Evolutionary conservation across 495 filamentous ascomycete genomes (phyloP), one percentile per base, ranked within the genome.

Genomic region (Cudoniella acicularis): DNA sequence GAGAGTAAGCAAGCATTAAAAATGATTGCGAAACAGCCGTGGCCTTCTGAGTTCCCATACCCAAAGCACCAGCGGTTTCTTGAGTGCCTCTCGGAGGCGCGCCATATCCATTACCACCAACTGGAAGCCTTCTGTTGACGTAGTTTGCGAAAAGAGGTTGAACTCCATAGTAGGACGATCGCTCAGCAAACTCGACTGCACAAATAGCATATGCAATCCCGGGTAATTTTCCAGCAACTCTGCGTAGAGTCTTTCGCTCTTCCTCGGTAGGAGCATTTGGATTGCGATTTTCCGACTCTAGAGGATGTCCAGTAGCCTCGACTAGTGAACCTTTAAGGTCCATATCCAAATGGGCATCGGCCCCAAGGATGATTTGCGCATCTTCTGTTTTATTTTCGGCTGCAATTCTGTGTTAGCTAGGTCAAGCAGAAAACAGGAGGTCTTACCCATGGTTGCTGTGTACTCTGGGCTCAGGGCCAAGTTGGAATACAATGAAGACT

Each of bases 121-220:
- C 27, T 1, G 86, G 87, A 16, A 88, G 76, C 23, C 77, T 72
- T 49, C 83, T 77, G 62, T 89, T 84, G 64, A 90, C 83, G 75
- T 87, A 91, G 65, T 89, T 87, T 67, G 76, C 72, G 65, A 82
- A 87, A 41, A 91, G 81, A 27, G 79, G 81, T n/a, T 79, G 84
- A 11, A 84, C 86, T 48, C 88, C 89, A 68, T 91, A 91, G 77
- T 88, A 91, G 4, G 85, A 87, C 70, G 90, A 88, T 43, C 88
- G 85, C 75, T 92, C 89, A 71, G 83, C 87, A 60, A 90, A 71
- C 72, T 92, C 89, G 26, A 86, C 79, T 0, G 80, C 57, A 60
- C 83, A 87, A 27, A 86, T 76, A 52, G 89, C 79, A 64, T 90
- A 86, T 13, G 86, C 88, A 52, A 92, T 80, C n/a, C 82, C 85